Conservation (phyloP, 176 grass and related monocot genomes). For the Avena insularis region DNA sequence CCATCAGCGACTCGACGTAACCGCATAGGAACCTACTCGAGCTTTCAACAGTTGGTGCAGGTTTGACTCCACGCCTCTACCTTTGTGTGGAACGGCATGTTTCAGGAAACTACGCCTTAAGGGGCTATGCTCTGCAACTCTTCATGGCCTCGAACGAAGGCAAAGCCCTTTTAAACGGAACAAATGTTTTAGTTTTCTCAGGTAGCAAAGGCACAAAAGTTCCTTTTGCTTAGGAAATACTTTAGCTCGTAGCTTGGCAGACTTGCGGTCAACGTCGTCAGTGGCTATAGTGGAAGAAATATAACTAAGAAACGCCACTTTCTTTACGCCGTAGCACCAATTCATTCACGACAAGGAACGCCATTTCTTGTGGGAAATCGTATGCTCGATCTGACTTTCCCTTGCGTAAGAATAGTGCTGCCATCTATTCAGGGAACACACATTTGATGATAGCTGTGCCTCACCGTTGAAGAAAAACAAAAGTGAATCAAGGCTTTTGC, state of each 20-base stretch:
- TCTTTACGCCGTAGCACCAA: slow-evolving; percentile 47
- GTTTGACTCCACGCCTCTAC: neutral
- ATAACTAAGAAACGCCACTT: slow-evolving; percentile 34
- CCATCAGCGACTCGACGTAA: too few species aligned
- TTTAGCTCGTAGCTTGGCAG: neutral
- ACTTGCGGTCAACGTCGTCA: slow-evolving; percentile 39
- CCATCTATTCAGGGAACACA: slow-evolving; percentile 34
- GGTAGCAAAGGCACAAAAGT: neutral
- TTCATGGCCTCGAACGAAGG: neutral
- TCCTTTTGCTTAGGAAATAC: neutral
- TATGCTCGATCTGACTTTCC: slow-evolving; percentile 30
- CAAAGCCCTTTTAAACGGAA: neutral
- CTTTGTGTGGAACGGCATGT: neutral
- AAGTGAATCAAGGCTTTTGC: neutral
- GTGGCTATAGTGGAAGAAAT: slow-evolving; percentile 34
- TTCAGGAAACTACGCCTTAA: neutral
- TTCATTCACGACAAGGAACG: neutral
- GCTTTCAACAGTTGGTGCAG: too few species aligned
- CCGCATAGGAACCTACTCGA: too few species aligned
- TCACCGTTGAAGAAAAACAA: slow-evolving; percentile 2
- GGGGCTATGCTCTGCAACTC: neutral
- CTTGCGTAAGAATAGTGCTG: slow-evolving; percentile 47
- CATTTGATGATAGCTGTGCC: slow-evolving; percentile 45
- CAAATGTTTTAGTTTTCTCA: neutral
- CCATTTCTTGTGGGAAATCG: slow-evolving; percentile 48